These are phyloP conservation scores for Syncephalis plumigaleata DNA, from an alignment of 371 early-diverging fungal genomes.

Conservation along the genomic window DNA sequence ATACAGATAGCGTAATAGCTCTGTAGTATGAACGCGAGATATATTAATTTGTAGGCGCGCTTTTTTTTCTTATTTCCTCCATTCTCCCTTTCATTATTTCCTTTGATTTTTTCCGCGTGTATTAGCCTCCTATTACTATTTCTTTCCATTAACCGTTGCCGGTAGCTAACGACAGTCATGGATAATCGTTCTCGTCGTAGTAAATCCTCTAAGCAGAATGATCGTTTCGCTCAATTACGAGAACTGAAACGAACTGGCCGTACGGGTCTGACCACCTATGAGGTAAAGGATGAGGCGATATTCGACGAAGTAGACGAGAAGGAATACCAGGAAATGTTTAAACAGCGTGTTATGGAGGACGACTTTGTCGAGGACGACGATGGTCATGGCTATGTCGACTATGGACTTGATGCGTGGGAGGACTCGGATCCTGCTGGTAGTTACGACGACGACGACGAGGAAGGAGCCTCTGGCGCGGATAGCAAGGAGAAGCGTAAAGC, in stretches of 20 bases:
- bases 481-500: not conserved
- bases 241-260: not conserved
- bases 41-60: no score
- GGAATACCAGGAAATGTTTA: constrained; percentile 21
- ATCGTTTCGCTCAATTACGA: not conserved
- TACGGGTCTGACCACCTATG: constrained; percentile 11
- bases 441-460: constrained; percentile 19
- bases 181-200: no score
- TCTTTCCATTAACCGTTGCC: no score
- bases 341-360: constrained; percentile 31
- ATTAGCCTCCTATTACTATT: no score
- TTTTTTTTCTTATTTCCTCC: no score
- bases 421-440: constrained; percentile 21
- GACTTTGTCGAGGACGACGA: constrained; percentile 79
- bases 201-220: no score
- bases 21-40: no score
- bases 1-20: no score
- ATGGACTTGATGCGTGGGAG: constrained; percentile 43
- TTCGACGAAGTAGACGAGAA: constrained; percentile 40
- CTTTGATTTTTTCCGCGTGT: no score
- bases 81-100: no score
- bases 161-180: no score
- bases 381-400: constrained; percentile 60
- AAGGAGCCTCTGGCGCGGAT: no score
- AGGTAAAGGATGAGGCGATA: constrained; percentile 24